A percentile compares a stretch with the other conserved stretches of the same genome.
phyloP scores from a whole-genome alignment of 345 rosid species.

The Schrenkiella parvula region DNA sequence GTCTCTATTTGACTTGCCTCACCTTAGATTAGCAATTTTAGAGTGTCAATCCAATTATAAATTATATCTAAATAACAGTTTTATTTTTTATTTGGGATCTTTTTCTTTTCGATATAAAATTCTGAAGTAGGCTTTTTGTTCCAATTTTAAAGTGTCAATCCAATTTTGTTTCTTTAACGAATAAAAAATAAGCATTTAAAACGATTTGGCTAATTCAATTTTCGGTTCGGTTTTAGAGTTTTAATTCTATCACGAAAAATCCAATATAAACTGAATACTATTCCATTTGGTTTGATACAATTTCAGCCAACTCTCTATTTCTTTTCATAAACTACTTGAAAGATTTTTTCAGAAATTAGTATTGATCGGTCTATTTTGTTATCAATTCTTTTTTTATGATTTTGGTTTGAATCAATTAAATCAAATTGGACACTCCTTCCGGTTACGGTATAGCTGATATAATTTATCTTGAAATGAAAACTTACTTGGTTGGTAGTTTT shows the following conservation, averaged over 20 bases:
- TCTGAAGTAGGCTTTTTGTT: not conserved
- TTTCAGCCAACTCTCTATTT: not conserved
- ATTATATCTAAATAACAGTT: not conserved
- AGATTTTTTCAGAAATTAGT: not conserved
- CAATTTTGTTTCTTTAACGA: too few relatives aligned
- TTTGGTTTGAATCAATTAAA: not conserved
- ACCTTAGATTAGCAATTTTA: not conserved
- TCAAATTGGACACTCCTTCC: not conserved
- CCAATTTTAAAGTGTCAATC: not conserved
- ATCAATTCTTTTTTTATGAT: not conserved
- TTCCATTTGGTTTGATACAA: not conserved
- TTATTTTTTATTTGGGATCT: not conserved
- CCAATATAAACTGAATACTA: not conserved
- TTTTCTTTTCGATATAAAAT: not conserved
- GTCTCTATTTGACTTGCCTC: not conserved
- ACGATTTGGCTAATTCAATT: too few relatives aligned
- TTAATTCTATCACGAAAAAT: not conserved
- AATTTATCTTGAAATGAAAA: not conserved
- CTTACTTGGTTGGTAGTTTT: constrained; percentile 39
- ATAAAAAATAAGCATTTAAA: too few relatives aligned
- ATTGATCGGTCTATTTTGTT: not conserved
- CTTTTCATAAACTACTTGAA: not conserved
- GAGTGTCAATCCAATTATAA: too few relatives aligned
- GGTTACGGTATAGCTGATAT: not conserved
- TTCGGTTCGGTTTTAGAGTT: not conserved